Base-by-base conservation (phyloP, 75 land plant species). In the Pseudotsuga menziesii region DNA sequence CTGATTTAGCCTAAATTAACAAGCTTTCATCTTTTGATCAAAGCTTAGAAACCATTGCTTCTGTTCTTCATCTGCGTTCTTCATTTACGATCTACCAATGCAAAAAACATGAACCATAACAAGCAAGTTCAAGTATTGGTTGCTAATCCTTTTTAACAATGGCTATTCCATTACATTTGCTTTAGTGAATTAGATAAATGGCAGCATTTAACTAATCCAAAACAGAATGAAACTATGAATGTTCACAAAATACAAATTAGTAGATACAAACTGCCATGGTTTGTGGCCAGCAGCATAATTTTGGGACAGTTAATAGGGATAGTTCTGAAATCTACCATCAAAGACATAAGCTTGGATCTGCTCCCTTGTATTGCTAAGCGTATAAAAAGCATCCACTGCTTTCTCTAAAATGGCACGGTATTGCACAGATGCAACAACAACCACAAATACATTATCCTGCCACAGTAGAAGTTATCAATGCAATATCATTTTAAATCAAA, bases 371-470 rank as follows among this genome's bases (percentile, higher is more conserved):
- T 80, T 85, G 56, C 85, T 82, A 14, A 88, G 90, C 66, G 83
- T 88, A 70, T 88, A 88, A 41, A 86, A 88, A 16, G 90, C 90
- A 83, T 88, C 89, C 22, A 59, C 76, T 11, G 90, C 90, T 67
- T 88, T 88, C 13, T 83, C 81, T 36, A 77, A 78, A 25, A 88
- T 77, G 14, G 84, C 90, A 55, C 89, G 83, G 25, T 86, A 88
- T 74, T 88, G 90, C 58, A 88, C 76, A 32, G 90, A 88, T 77
- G 83, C 90, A 44, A 85, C 85, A 63, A 88, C 80, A 16, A 79
- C 67, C 14, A 88, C 90, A 81, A 88, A 86, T 76, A 88, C 90
- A 76, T 86, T 88, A 72, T 88, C 90, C 90, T 88, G 82, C 62
- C 20, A 60, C 20, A 5, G n/a, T 7, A 60, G 20, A 60, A 60